These are phyloP conservation scores for Astragalus membranaceus DNA, from an alignment of 306 rosid genomes.

Conservation along the genomic window DNA sequence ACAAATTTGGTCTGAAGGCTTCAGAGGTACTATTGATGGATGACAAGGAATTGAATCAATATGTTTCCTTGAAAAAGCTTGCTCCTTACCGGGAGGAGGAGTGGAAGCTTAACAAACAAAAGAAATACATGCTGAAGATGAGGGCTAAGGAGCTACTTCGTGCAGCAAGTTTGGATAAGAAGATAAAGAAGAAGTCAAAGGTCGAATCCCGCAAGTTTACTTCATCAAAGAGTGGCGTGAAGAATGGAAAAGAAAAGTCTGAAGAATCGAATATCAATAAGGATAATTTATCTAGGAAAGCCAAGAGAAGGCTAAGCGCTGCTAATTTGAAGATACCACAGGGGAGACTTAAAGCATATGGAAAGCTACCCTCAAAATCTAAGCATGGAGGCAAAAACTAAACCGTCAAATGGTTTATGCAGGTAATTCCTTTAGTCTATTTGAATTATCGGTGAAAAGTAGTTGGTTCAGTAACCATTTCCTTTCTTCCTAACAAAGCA, in stretches of 20 bases:
- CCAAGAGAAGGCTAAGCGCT: conserved; percentile 43
- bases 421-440: conserved; percentile 28
- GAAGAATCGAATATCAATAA: conserved; percentile 28
- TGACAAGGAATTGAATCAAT: conserved; percentile 76
- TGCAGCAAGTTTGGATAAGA: conserved; percentile 25
- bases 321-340: conserved; percentile 34
- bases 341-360: conserved; percentile 47
- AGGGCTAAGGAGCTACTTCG: conserved; percentile 48
- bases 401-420: conserved; percentile 2
- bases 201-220: conserved; percentile 27
- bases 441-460: background rate
- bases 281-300: conserved; percentile 46
- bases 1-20: conserved; percentile 56
- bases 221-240: conserved; percentile 18
- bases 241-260: conserved; percentile 26
- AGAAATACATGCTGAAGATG: conserved; percentile 51
- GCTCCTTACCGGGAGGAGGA: conserved; percentile 76
- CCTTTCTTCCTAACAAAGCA: background rate
- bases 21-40: conserved; percentile 55
- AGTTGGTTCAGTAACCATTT: background rate
- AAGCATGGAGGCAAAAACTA: conserved; percentile 45
- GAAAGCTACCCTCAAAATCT: conserved; percentile 39
- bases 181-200: conserved; percentile 27
- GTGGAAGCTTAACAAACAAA: conserved; percentile 67
- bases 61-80: conserved; percentile 72